These are phyloP conservation scores for Xylaria scruposa DNA, from an alignment of 495 filamentous ascomycete genomes.

Conservation along the genomic window DNA sequence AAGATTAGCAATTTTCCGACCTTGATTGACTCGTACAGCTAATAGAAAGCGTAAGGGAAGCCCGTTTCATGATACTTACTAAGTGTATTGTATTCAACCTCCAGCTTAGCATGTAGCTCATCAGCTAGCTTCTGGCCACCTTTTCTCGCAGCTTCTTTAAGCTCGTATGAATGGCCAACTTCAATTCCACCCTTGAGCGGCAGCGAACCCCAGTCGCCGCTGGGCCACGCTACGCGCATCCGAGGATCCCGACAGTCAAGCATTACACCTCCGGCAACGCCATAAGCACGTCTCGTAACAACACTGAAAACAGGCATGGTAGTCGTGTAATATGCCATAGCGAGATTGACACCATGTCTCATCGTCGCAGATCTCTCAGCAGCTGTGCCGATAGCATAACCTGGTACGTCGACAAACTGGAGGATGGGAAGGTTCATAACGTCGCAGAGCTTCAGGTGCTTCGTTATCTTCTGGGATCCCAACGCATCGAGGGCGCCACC, in stretches of 20 bases:
- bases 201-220: conserved; percentile 65
- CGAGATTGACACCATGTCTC: conserved; percentile 66
- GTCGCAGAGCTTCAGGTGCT: conserved; percentile 66
- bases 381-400: conserved; percentile 67
- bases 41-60: neutral
- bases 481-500: conserved; percentile 66
- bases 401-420: conserved; percentile 68
- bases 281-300: conserved; percentile 62
- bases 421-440: conserved; percentile 68
- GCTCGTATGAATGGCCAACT: conserved; percentile 64
- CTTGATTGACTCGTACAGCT: no score
- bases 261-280: conserved; percentile 69
- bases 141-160: conserved; percentile 59
- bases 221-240: conserved; percentile 68
- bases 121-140: conserved; percentile 49
- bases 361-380: conserved; percentile 68
- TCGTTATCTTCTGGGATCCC: conserved; percentile 64
- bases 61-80: conserved; percentile 31
- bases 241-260: conserved; percentile 63
- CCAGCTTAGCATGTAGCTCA: conserved; percentile 59
- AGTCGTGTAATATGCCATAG: conserved; percentile 64
- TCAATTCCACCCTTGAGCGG: conserved; percentile 69
- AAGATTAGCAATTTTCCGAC: neutral
- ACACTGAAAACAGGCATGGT: conserved; percentile 67
- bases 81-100: conserved; percentile 62